Evolutionary conservation across 148 eudicot species (phyloP).

Genomic region (Fagopyrum homotropicum): DNA sequence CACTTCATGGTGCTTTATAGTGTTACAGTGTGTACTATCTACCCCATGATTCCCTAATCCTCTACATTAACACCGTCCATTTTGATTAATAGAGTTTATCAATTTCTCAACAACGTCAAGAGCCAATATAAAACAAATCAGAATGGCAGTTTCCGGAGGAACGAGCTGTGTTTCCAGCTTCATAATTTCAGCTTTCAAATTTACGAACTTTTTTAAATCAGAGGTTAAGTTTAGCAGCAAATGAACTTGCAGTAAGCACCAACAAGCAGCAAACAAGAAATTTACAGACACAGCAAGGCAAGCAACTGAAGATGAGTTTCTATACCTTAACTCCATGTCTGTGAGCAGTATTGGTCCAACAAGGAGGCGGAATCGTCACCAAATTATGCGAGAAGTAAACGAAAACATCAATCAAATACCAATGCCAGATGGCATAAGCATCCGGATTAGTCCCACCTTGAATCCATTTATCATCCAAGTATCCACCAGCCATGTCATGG

Average conservation of each 20-base stretch:
- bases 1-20: not conserved
- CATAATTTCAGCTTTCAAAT: no score
- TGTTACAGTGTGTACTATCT: not conserved
- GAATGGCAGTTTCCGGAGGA: not conserved
- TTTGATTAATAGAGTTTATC: not conserved
- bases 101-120: not conserved
- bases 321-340: constrained; percentile 81
- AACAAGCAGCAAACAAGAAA: not conserved
- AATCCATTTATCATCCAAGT: constrained; percentile 71
- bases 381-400: constrained; percentile 84
- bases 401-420: constrained; percentile 93
- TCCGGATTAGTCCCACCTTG: constrained; percentile 67
- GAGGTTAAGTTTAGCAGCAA: not conserved
- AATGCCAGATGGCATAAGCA: constrained; percentile 89
- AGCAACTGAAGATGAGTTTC: not conserved
- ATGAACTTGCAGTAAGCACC: not conserved
- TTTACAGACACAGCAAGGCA: not conserved
- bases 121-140: not conserved
- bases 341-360: constrained; percentile 88
- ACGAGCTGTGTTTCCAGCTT: not conserved
- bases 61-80: not conserved
- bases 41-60: not conserved
- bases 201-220: not conserved
- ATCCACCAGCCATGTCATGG: constrained; percentile 95
- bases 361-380: constrained; percentile 88